These are phyloP conservation scores for Aspergillus ruber DNA, from an alignment of 2,329 filamentous ascomycete genomes.

Conservation along the genomic window DNA sequence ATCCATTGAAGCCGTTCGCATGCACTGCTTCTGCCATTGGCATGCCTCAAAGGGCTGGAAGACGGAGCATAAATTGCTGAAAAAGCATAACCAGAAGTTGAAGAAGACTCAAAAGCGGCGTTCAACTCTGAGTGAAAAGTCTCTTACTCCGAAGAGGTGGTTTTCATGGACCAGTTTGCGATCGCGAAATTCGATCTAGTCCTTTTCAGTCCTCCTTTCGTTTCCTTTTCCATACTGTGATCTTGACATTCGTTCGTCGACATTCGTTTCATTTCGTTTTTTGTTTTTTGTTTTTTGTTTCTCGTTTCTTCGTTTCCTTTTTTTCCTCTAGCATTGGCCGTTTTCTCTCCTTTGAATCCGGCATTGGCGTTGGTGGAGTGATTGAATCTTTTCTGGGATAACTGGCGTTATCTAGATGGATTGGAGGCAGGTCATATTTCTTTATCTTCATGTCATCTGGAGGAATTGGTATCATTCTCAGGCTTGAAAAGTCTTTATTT, in stretches of 20 bases:
- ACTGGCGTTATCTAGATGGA: too few relatives aligned
- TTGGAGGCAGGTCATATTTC: neutral
- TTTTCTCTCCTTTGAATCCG: too few relatives aligned
- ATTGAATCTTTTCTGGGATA: too few relatives aligned
- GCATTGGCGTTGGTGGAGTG: too few relatives aligned
- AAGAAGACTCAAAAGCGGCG: conserved; percentile 5
- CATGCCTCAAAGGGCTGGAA: conserved; percentile 29
- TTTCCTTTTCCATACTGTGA: too few relatives aligned
- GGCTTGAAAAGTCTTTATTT: too few relatives aligned
- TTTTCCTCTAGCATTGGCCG: too few relatives aligned
- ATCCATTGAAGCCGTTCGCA: conserved; percentile 29
- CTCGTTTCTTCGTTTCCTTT: too few relatives aligned
- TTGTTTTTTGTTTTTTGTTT: too few relatives aligned
- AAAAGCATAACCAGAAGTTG: conserved; percentile 14
- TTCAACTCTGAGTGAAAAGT: conserved; percentile 6
- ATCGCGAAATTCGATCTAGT: conserved; percentile 10
- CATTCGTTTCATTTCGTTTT: too few relatives aligned
- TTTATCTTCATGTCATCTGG: conserved; percentile 1
- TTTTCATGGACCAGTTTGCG: conserved; percentile 16
- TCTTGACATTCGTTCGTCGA: too few relatives aligned
- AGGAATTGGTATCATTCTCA: neutral
- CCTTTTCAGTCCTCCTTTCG: neutral
- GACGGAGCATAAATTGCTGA: conserved; percentile 25
- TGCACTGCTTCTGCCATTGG: conserved; percentile 34
- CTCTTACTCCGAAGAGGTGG: conserved; percentile 1